phyloP scores from a whole-genome alignment of 2,329 filamentous ascomycete species.

The Aplosporella prunicola region DNA sequence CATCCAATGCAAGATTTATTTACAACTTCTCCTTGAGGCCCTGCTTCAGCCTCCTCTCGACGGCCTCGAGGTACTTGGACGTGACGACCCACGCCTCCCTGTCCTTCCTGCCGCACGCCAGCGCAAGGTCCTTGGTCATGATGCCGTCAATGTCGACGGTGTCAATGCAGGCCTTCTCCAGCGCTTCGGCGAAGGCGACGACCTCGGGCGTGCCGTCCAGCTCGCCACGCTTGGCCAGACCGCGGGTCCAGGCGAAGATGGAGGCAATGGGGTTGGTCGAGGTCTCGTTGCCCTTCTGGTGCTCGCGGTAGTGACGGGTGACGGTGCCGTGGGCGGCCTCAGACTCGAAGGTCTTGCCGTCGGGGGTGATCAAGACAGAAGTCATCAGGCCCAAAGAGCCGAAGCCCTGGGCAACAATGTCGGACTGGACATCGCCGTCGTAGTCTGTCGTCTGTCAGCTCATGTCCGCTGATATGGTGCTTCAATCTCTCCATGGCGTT shows the following conservation, averaged over 20 bases:
- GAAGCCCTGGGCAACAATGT: constrained; percentile 96
- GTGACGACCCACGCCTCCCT: constrained; percentile 85
- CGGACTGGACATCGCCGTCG: constrained; percentile 97
- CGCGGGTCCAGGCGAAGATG: constrained; percentile 98
- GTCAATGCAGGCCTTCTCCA: constrained; percentile 90
- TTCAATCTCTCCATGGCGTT: too few species aligned
- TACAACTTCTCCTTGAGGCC: constrained; percentile 71
- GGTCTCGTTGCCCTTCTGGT: constrained; percentile 95
- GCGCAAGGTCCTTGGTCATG: constrained; percentile 99
- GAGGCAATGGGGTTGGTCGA: constrained; percentile 98
- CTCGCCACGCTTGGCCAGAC: constrained; percentile 83
- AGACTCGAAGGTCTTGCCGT: constrained; percentile 93
- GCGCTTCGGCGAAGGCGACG: constrained; percentile 77
- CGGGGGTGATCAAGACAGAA: constrained; percentile 90
- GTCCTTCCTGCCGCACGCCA: constrained; percentile 81
- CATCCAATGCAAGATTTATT: constrained; percentile 1
- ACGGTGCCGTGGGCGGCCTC: constrained; percentile 98
- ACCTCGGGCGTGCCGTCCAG: constrained; percentile 90
- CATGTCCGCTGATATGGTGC: constrained; percentile 12
- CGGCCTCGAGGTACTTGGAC: constrained; percentile 77
- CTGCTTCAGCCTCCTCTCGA: constrained; percentile 79
- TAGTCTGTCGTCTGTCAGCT: constrained; percentile 57
- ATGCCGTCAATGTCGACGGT: constrained; percentile 88
- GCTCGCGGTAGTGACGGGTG: constrained; percentile 95
- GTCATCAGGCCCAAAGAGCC: constrained; percentile 98